phyloP scores from a whole-genome alignment of 306 rosid genomes.

The Prunus fruticosa region DNA sequence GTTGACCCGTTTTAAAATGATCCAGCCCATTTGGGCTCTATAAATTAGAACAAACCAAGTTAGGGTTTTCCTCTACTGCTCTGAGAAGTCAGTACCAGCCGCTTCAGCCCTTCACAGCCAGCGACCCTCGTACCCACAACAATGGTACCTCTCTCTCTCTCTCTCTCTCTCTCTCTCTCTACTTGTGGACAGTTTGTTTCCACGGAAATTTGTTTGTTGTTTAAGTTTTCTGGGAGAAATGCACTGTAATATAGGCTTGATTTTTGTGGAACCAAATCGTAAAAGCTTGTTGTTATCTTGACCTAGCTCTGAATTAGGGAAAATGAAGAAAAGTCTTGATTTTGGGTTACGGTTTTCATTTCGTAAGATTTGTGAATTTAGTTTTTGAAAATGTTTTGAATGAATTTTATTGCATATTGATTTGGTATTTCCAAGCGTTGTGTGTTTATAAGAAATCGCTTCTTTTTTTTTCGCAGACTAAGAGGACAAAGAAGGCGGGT shows the following conservation, averaged over 20 bases:
- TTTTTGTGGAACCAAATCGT: too few relatives aligned
- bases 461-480: slow-evolving; percentile 51
- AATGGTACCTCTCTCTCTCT: not conserved
- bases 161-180: not conserved
- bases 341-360: not conserved
- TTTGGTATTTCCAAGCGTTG: not conserved
- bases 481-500: slow-evolving; percentile 95
- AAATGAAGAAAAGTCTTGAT: not conserved
- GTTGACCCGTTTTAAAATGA: not conserved
- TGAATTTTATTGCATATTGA: not conserved
- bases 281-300: not conserved
- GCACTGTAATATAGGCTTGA: not conserved
- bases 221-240: not conserved
- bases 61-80: slow-evolving; percentile 6
- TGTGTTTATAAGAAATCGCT: not conserved
- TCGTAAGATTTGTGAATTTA: not conserved
- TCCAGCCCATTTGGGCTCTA: slow-evolving; percentile 4
- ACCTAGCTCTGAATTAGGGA: not conserved
- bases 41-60: not conserved
- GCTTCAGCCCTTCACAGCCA: slow-evolving; percentile 6
- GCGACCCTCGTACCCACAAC: not conserved
- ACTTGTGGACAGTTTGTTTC: not conserved
- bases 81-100: not conserved
- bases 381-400: not conserved
- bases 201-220: not conserved